phyloP scores from a whole-genome alignment of 2,329 filamentous ascomycete genomes.

The Raffaelea albimanens region DNA sequence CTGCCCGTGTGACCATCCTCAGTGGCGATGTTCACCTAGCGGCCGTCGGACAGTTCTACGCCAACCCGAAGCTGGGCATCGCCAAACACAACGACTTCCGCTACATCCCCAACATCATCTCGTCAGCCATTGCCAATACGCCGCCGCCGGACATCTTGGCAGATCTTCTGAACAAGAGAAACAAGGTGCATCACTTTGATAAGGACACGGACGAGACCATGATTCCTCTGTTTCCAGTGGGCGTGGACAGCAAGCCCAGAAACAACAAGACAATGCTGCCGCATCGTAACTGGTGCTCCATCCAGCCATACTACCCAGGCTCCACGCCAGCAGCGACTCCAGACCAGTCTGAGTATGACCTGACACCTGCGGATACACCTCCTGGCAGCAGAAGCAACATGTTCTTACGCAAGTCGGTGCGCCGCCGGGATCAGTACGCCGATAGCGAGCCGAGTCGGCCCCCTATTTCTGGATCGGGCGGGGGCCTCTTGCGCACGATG shows the following conservation, averaged over 20 bases:
- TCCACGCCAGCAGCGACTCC: conserved; percentile 64
- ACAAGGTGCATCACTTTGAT: conserved; percentile 67
- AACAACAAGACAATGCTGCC: conserved; percentile 89
- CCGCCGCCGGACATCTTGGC: conserved; percentile 82
- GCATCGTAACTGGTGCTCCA: conserved; percentile 91
- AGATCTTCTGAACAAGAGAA: conserved; percentile 86
- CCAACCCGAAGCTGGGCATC: conserved; percentile 69
- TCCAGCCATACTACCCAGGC: conserved; percentile 74
- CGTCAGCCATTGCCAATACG: conserved; percentile 87
- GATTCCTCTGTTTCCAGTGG: conserved; percentile 85
- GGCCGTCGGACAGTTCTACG: conserved; percentile 90
- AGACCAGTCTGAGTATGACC: conserved; percentile 36
- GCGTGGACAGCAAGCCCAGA: conserved; percentile 78
- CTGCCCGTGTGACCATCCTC: conserved; percentile 81
- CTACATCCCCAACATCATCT: conserved; percentile 95
- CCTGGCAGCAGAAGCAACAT: conserved; percentile 26
- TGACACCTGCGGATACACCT: conserved; percentile 28
- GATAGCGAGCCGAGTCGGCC: conserved; percentile 33
- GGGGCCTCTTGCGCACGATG: conserved; percentile 36
- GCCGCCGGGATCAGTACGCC: conserved; percentile 13
- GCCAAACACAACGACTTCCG: conserved; percentile 86
- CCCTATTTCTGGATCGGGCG: conserved; percentile 28
- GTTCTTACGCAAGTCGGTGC: conserved; percentile 35
- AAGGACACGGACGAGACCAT: conserved; percentile 84
- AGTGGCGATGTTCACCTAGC: conserved; percentile 91